Percentiles rank a stretch among this genome's conserved stretches.
These are phyloP conservation scores for Pinus albicaulis DNA, from an alignment of 75 land plant genomes.

Conservation along the genomic window DNA sequence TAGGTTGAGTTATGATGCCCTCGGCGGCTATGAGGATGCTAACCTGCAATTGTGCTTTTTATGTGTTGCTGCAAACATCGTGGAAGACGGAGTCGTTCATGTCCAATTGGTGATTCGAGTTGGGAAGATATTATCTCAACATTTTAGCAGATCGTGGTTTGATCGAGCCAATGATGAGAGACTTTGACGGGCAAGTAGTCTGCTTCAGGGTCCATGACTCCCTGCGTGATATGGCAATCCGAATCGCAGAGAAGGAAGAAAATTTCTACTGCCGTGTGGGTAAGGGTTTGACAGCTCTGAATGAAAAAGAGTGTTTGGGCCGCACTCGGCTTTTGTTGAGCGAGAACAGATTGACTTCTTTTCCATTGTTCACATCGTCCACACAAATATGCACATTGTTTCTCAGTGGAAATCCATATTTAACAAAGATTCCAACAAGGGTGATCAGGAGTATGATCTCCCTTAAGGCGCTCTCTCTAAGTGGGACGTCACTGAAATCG, in stretches of 20 bases:
- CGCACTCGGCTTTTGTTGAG: background rate
- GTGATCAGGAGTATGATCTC: background rate
- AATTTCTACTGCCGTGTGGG: background rate
- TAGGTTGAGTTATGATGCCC: constrained; percentile 16
- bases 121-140: background rate
- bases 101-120: background rate
- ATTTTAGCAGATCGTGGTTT: background rate
- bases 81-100: constrained; percentile 7
- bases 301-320: background rate
- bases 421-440: background rate
- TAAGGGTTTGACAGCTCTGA: background rate
- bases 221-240: constrained; percentile 8
- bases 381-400: background rate
- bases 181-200: background rate
- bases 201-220: constrained; percentile 1
- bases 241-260: background rate
- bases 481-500: background rate
- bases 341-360: background rate
- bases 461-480: background rate
- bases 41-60: constrained; percentile 15
- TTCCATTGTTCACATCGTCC: background rate
- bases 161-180: background rate
- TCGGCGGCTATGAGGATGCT: background rate
- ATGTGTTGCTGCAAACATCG: background rate
- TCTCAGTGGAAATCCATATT: background rate